These are phyloP conservation scores for Rhodotorula sp. DNA, from an alignment of 1,284 basidiomycete genomes.

Conservation along the genomic window DNA sequence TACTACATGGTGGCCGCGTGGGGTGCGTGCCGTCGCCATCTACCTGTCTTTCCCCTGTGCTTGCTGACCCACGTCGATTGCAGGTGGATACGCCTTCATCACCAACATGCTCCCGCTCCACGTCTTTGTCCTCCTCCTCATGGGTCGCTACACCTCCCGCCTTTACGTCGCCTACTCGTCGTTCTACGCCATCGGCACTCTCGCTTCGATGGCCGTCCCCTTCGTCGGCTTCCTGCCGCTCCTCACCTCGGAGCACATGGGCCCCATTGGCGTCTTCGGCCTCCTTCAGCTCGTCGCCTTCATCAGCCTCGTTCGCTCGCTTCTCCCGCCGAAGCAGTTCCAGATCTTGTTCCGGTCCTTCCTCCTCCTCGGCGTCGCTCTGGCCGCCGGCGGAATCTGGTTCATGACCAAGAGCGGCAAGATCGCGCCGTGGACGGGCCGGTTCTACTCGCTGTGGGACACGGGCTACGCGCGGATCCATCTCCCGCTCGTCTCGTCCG, in stretches of 20 bases:
- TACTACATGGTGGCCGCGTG: constrained; percentile 99
- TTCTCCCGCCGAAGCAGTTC: constrained; percentile 93
- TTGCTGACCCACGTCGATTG: not conserved
- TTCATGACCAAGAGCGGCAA: constrained; percentile 85
- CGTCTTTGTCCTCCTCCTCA: constrained; percentile 85
- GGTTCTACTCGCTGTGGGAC: constrained; percentile 99
- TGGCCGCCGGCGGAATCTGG: constrained; percentile 57
- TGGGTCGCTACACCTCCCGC: constrained; percentile 93
- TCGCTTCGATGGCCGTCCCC: constrained; percentile 98
- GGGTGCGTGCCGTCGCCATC: constrained; percentile 61
- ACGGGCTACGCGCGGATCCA: constrained; percentile 77
- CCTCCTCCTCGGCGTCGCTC: constrained; percentile 58
- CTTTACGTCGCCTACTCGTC: constrained; percentile 95
- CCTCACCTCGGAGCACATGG: constrained; percentile 97
- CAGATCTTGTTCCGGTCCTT: constrained; percentile 74
- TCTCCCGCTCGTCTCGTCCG: constrained; percentile 84
- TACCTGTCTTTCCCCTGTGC: not conserved
- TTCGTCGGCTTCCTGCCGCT: constrained; percentile 99
- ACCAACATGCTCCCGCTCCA: constrained; percentile 99
- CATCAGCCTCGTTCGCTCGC: constrained; percentile 80
- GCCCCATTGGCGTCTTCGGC: constrained; percentile 95
- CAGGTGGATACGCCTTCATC: constrained; percentile 97
- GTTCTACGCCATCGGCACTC: constrained; percentile 96
- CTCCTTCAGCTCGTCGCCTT: constrained; percentile 96
- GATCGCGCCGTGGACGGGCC: constrained; percentile 98